phyloP scores from a whole-genome alignment of 73 alveolate species.

The Stentor roeselii region DNA sequence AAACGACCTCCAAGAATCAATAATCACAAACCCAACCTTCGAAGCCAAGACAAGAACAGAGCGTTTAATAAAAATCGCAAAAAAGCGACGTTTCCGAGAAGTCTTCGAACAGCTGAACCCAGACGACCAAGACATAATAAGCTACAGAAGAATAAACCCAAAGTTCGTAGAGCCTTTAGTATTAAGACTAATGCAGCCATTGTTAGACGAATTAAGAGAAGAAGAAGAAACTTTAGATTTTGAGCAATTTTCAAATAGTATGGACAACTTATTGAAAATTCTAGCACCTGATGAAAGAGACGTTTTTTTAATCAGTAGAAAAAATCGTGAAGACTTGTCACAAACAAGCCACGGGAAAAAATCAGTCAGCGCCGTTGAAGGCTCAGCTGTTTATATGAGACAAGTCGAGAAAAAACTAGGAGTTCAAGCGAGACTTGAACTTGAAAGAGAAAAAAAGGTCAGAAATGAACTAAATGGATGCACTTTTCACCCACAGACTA shows the following conservation, averaged over 20 bases:
- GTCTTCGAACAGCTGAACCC: conserved; percentile 3
- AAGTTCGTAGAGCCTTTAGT: neutral
- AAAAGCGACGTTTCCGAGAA: neutral
- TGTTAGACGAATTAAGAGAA: neutral
- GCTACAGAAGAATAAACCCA: neutral
- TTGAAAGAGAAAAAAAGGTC: neutral
- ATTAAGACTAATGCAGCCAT: neutral
- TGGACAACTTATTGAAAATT: neutral
- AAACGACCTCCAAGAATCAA: neutral
- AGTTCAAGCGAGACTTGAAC: neutral
- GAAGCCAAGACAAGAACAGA: conserved; percentile 6
- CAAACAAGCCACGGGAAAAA: neutral
- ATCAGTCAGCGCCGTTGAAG: neutral
- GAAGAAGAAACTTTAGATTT: neutral
- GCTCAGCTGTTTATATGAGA: neutral
- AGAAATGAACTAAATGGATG: conserved; percentile 15
- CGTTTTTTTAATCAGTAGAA: neutral
- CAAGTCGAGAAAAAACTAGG: conserved; percentile 7
- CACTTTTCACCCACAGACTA: conserved; percentile 23
- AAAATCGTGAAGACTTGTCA: neutral
- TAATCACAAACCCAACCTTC: neutral
- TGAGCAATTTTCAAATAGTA: neutral
- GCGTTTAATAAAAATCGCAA: neutral
- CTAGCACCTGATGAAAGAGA: conserved; percentile 19
- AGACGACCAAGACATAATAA: neutral